Evolutionary conservation across 176 grass and related monocot genomes (phyloP).

Genomic region (Secale cereale): DNA sequence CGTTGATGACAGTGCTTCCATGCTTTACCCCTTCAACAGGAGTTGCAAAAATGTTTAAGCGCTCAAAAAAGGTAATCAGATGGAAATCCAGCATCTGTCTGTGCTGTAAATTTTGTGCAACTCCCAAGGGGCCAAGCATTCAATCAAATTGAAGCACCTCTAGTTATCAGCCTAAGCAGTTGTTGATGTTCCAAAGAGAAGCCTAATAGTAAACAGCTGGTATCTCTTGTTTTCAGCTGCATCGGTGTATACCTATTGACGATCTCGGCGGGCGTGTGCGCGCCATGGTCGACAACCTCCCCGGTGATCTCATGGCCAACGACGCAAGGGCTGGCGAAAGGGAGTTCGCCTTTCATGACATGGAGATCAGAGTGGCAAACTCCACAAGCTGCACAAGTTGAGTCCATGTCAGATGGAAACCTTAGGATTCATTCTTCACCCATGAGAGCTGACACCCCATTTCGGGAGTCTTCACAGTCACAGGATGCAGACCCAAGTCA

Average conservation of each 20-base stretch:
- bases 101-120: background rate
- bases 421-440: background rate
- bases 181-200: background rate
- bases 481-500: background rate
- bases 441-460: background rate
- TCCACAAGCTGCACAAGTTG: slow-evolving; percentile 66
- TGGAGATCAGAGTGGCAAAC: slow-evolving; percentile 98
- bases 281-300: slow-evolving; percentile 89
- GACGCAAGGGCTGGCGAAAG: slow-evolving; percentile 83
- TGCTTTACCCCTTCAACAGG: background rate
- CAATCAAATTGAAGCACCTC: background rate
- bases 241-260: slow-evolving; percentile 52
- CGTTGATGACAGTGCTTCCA: background rate
- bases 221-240: background rate
- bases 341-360: slow-evolving; percentile 91
- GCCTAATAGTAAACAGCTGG: background rate
- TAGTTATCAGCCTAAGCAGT: background rate
- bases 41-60: background rate
- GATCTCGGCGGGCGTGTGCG: slow-evolving; percentile 60
- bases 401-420: background rate
- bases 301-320: slow-evolving; percentile 97
- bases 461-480: background rate
- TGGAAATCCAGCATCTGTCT: background rate
- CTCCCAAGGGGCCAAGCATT: background rate
- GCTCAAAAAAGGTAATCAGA: background rate